Conservation (phyloP, 345 rosid genomes). For the Hibiscus trionum region DNA sequence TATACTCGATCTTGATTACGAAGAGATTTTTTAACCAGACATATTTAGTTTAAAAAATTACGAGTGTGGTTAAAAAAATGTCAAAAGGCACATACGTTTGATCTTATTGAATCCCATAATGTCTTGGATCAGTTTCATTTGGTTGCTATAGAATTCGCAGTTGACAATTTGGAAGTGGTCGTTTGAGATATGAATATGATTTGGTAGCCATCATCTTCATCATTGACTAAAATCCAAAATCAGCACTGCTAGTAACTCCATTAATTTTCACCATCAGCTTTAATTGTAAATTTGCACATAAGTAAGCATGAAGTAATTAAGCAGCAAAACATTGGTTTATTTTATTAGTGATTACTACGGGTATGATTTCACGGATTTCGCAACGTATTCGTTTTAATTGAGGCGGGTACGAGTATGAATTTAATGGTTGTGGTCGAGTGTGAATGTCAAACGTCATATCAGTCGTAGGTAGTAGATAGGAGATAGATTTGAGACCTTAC, state of each 20-base stretch:
- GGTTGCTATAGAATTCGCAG: neutral
- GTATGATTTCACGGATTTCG: too few relatives aligned
- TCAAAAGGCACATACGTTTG: neutral
- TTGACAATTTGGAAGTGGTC: neutral
- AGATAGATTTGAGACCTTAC: too few relatives aligned
- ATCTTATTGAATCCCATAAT: neutral
- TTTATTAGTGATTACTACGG: too few relatives aligned
- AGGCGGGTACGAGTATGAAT: too few relatives aligned
- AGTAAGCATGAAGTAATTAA: neutral
- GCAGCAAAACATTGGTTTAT: neutral
- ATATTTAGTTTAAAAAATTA: too few relatives aligned
- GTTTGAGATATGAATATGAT: neutral
- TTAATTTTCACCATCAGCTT: neutral
- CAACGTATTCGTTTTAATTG: too few relatives aligned
- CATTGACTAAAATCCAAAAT: neutral
- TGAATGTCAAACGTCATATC: too few relatives aligned
- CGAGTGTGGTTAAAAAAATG: neutral
- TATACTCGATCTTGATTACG: too few relatives aligned
- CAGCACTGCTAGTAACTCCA: neutral
- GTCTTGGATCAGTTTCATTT: conserved; percentile 5
- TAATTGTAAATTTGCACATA: neutral
- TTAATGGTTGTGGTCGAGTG: too few relatives aligned
- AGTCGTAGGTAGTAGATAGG: too few relatives aligned
- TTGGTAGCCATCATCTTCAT: neutral
- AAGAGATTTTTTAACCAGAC: too few relatives aligned